Conservation (phyloP, 164 flowering plant species). For the Vitis labrusca region DNA sequence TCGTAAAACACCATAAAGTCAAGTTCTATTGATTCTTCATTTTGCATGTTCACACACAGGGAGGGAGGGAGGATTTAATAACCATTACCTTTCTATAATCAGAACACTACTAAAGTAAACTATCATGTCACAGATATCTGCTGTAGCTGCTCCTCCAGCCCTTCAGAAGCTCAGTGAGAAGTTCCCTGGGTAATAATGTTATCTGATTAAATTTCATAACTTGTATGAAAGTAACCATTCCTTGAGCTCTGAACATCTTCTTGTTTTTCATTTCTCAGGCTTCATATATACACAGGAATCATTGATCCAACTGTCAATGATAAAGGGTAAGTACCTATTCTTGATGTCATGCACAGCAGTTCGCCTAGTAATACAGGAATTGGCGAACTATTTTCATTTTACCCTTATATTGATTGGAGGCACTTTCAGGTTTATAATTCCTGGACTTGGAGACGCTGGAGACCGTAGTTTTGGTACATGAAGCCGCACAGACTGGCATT, state of each 20-base stretch:
- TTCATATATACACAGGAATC: conserved; percentile 83
- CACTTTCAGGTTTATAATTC: conserved; percentile 75
- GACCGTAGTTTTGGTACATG: conserved; percentile 88
- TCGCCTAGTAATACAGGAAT: too few relatives aligned
- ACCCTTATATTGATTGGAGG: background rate
- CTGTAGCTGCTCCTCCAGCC: conserved; percentile 97
- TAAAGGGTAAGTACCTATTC: conserved; percentile 58
- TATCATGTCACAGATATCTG: conserved; percentile 65
- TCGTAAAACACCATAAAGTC: too few relatives aligned
- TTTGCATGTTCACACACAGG: background rate
- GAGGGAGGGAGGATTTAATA: too few relatives aligned
- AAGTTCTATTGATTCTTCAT: background rate
- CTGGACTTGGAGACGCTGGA: conserved; percentile 97
- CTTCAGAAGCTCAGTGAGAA: conserved; percentile 88
- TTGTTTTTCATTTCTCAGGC: conserved; percentile 40
- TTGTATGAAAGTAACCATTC: background rate
- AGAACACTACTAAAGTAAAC: background rate
- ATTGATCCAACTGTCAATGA: conserved; percentile 83
- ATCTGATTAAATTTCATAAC: background rate
- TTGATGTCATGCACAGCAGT: background rate
- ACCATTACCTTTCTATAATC: background rate
- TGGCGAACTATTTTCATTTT: background rate
- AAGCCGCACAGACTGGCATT: conserved; percentile 3
- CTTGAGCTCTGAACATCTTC: background rate
- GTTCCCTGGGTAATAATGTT: conserved; percentile 72